Base-by-base conservation (phyloP, 2,329 filamentous ascomycete genomes). In the Helminthosporium solani region DNA sequence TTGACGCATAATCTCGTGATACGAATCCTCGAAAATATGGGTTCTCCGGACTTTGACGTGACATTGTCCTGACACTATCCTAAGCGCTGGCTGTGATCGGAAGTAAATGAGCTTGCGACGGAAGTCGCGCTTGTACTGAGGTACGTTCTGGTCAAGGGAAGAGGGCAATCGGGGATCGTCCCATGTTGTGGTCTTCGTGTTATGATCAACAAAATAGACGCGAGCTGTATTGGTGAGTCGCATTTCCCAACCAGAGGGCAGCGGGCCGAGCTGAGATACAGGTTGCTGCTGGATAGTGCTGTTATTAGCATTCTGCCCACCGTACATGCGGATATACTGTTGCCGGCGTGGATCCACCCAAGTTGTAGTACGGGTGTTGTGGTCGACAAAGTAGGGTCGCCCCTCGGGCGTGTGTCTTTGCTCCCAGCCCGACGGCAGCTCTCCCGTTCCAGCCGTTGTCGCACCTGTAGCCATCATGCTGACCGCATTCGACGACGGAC, bases 231-330 rank as follows among this genome's bases (percentile, higher is more conserved):
- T 97, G 42, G 94, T 99, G 41, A 99, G 84, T 50, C 94, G 89
- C 94, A 99, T 99, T 78, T 99, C 94, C 94, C 94, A 99, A 2
- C 94, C 94, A 64, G 94, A 97, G 2, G 94, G 94, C 38, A 99
- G 74, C 20, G 94, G 94, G 3, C 94, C 94, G 36, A 99, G 81
- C 70, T 99, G 94, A 2, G 94, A 97, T 2, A 99, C 94, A 1
- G 94, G 92, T 73, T 99, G 94, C 68, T 96, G 92, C 71, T 97
- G 92, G 55, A 97, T 96, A 38, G 89, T 91, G 60, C 86, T 90
- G 58, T 84, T 83, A 36, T 77, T 76, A 28, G 73, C 74, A 52
- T 86, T 88, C 71, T 90, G 94, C 61, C 92, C 88, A 2, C 91
- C 92, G 67, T 99, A 99, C 88, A 97, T 96, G 48, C 94, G 82